Percentiles rank a stretch among this genome's conserved stretches.
phyloP scores from a whole-genome alignment of 208 protist genomes.

The Leishmania major region DNA sequence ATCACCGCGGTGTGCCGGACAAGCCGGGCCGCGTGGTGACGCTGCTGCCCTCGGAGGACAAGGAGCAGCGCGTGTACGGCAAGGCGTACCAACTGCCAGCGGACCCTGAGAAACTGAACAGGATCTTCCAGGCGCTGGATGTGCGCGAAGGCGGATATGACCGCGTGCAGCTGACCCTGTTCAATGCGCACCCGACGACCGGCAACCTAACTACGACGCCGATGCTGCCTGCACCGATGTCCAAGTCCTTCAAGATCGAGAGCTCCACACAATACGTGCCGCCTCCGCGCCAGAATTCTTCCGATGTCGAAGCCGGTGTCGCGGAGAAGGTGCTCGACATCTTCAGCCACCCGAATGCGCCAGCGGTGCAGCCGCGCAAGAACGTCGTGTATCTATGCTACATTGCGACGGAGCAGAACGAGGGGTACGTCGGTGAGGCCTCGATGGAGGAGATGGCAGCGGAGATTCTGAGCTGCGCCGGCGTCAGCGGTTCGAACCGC shows the following conservation, averaged over 20 bases:
- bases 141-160: constrained; percentile 74
- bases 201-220: constrained; percentile 24
- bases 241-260: constrained; percentile 24
- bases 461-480: constrained; percentile 54
- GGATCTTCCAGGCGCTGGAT: constrained; percentile 64
- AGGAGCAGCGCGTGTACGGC: constrained; percentile 60
- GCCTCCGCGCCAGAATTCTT: constrained; percentile 14
- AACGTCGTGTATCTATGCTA: constrained; percentile 67
- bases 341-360: constrained; percentile 27
- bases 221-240: constrained; percentile 4
- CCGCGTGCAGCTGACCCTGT: constrained; percentile 52
- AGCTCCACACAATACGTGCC: background rate
- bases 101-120: constrained; percentile 50
- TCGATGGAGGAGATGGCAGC: constrained; percentile 65
- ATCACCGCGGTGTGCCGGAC: constrained; percentile 58
- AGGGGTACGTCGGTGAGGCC: constrained; percentile 62
- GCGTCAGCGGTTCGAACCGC: constrained; percentile 69
- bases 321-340: constrained; percentile 22
- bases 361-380: constrained; percentile 32
- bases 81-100: constrained; percentile 78
- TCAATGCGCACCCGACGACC: constrained; percentile 32
- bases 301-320: constrained; percentile 16
- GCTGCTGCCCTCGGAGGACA: constrained; percentile 37
- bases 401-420: constrained; percentile 67
- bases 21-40: constrained; percentile 72